Evolutionary conservation across 2,329 filamentous ascomycete species (phyloP).

Genomic region (Trichoderma semiorbis): DNA sequence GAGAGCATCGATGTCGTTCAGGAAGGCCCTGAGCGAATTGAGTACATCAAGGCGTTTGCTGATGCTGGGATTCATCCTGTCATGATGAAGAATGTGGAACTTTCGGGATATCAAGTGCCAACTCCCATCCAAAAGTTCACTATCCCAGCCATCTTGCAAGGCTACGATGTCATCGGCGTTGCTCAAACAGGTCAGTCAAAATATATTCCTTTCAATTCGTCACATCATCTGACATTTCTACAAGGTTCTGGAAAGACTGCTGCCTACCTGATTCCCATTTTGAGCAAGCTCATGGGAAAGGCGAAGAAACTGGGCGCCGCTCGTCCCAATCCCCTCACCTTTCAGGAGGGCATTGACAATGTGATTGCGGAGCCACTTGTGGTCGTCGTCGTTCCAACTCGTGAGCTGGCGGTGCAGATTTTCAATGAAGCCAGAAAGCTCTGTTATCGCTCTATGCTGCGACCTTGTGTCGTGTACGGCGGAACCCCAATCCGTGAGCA

Average conservation of each 20-base stretch:
- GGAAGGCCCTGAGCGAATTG: slow-evolving; percentile 52
- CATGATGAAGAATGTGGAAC: slow-evolving; percentile 72
- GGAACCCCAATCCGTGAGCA: slow-evolving; percentile 72
- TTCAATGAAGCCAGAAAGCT: slow-evolving; percentile 91
- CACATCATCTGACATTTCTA: neutral
- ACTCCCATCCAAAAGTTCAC: slow-evolving; percentile 88
- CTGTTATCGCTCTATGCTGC: slow-evolving; percentile 92
- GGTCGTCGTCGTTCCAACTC: slow-evolving; percentile 78
- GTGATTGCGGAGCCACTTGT: slow-evolving; percentile 84
- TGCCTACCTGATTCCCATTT: slow-evolving; percentile 82
- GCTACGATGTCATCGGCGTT: slow-evolving; percentile 80
- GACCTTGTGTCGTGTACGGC: slow-evolving; percentile 85
- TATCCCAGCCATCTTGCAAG: slow-evolving; percentile 72
- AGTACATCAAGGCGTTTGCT: slow-evolving; percentile 58
- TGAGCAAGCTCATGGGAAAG: slow-evolving; percentile 94
- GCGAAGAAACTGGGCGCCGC: slow-evolving; percentile 79
- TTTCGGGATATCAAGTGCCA: slow-evolving; percentile 67
- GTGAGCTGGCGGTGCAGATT: slow-evolving; percentile 90
- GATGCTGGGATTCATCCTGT: slow-evolving; percentile 81
- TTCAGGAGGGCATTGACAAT: slow-evolving; percentile 44
- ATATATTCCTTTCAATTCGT: neutral
- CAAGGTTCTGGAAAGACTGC: slow-evolving; percentile 94
- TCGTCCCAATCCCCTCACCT: slow-evolving; percentile 63
- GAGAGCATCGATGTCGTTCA: slow-evolving; percentile 53
- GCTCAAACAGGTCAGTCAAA: slow-evolving; percentile 75